These are phyloP conservation scores for Albatrellus ellisii DNA, from an alignment of 768 basidiomycete species.

Conservation along the genomic window DNA sequence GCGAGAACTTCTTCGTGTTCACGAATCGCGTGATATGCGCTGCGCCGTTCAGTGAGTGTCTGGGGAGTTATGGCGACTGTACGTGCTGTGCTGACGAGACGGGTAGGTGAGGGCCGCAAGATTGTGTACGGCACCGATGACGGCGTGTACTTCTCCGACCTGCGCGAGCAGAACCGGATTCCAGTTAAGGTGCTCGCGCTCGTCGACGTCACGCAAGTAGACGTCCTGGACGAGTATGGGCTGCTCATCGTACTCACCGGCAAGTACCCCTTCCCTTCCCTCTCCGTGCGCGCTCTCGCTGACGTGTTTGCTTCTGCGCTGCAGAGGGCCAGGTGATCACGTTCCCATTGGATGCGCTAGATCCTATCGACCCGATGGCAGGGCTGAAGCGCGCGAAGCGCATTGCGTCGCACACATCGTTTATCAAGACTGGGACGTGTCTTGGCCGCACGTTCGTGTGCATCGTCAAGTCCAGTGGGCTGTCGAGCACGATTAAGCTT, in stretches of 20 bases:
- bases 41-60: conserved; percentile 68
- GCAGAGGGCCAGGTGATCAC: conserved; percentile 92
- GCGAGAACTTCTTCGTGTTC: conserved; percentile 70
- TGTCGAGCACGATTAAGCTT: conserved; percentile 96
- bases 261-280: conserved; percentile 19
- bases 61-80: neutral
- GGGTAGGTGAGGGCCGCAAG: conserved; percentile 60
- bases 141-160: conserved; percentile 89
- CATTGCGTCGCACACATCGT: conserved; percentile 91
- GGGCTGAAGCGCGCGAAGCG: conserved; percentile 90
- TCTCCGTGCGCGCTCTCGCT: neutral
- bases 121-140: conserved; percentile 97
- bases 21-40: conserved; percentile 92
- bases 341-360: conserved; percentile 87
- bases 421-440: conserved; percentile 95
- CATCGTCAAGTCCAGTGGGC: conserved; percentile 88
- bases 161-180: conserved; percentile 61
- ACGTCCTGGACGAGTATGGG: conserved; percentile 92
- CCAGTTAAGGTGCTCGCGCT: conserved; percentile 85
- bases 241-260: conserved; percentile 98
- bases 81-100: conserved; percentile 1
- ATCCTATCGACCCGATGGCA: conserved; percentile 79
- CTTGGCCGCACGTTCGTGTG: conserved; percentile 87
- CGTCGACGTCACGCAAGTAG: conserved; percentile 86
- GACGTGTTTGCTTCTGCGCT: neutral